Percentiles rank a stretch among this genome's conserved stretches.
phyloP scores from a whole-genome alignment of 768 basidiomycete genomes.

The Trametes punicea region DNA sequence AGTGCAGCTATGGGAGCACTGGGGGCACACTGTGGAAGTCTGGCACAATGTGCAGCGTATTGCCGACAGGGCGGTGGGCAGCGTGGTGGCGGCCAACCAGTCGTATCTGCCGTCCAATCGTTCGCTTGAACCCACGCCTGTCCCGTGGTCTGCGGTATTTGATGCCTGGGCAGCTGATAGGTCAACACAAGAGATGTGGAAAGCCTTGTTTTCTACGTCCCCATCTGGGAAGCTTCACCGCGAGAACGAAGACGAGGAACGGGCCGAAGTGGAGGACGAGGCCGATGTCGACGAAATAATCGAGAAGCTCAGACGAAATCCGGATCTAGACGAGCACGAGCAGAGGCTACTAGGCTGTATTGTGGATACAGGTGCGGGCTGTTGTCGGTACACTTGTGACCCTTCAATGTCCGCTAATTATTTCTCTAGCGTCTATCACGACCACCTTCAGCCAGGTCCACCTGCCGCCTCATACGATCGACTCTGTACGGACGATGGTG shows the following conservation, averaged over 20 bases:
- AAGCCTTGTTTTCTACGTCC: conserved; percentile 57
- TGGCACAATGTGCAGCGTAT: conserved; percentile 72
- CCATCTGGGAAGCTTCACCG: conserved; percentile 34
- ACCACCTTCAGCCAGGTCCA: conserved; percentile 89
- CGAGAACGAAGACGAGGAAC: conserved; percentile 28
- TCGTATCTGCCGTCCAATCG: conserved; percentile 32
- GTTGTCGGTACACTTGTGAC: not conserved
- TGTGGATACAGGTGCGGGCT: conserved; percentile 66
- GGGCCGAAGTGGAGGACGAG: conserved; percentile 36
- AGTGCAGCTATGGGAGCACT: conserved; percentile 51
- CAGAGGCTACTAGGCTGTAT: conserved; percentile 79
- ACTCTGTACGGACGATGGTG: conserved; percentile 88
- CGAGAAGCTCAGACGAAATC: conserved; percentile 71
- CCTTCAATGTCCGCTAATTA: conserved; percentile 13
- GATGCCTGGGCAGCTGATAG: conserved; percentile 62
- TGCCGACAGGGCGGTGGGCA: conserved; percentile 74
- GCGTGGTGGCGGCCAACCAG: conserved; percentile 41
- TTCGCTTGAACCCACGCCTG: conserved; percentile 52
- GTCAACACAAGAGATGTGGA: conserved; percentile 48
- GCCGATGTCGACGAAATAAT: conserved; percentile 62
- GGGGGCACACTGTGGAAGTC: conserved; percentile 65
- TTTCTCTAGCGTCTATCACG: conserved; percentile 56
- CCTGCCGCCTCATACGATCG: conserved; percentile 83
- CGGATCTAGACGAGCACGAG: conserved; percentile 78
- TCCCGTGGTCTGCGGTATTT: conserved; percentile 67